Percentiles rank a stretch among this genome's conserved stretches.
Evolutionary conservation across 2,329 filamentous ascomycete genomes (phyloP).

Genomic region (Hirsutella thompsonii): DNA sequence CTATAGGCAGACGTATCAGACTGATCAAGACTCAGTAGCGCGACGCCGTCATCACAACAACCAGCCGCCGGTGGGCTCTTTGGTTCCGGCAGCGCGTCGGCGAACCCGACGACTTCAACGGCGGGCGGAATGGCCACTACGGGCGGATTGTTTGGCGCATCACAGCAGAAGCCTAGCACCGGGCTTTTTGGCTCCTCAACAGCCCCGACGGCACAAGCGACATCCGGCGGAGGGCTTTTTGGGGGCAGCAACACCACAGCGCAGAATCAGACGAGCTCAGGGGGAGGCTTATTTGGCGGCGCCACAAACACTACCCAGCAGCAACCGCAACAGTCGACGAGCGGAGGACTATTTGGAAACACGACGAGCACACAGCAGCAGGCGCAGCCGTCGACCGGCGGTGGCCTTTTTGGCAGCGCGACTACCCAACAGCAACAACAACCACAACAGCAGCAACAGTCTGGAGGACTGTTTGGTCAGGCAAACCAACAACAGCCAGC

Average conservation of each 20-base stretch:
- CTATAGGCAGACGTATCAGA: not conserved
- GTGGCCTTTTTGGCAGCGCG: slow-evolving; percentile 13
- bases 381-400: slow-evolving; percentile 7
- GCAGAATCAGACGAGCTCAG: slow-evolving; percentile 4
- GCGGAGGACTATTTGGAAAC: slow-evolving; percentile 19
- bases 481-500: slow-evolving; percentile 10
- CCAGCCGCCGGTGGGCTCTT: slow-evolving; percentile 23
- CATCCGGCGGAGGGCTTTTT: slow-evolving; percentile 11
- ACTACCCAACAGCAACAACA: slow-evolving; percentile 4
- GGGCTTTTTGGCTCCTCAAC: slow-evolving; percentile 18
- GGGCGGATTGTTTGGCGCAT: slow-evolving; percentile 22
- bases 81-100: slow-evolving; percentile 15
- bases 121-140: slow-evolving; percentile 21
- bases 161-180: slow-evolving; percentile 13
- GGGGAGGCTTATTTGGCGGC: slow-evolving; percentile 19
- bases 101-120: slow-evolving; percentile 14
- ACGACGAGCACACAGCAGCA: slow-evolving; percentile 11
- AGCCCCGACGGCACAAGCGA: slow-evolving; percentile 9
- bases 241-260: slow-evolving; percentile 3
- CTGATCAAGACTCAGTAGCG: slow-evolving; percentile 8
- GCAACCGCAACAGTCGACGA: slow-evolving; percentile 10
- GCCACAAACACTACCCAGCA: slow-evolving; percentile 14
- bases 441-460: slow-evolving; percentile 5
- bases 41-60: slow-evolving; percentile 15
- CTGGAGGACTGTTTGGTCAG: slow-evolving; percentile 1